Evolutionary conservation across 2,329 filamentous ascomycete species (phyloP).

Genomic region (Fusarium caatingaense): DNA sequence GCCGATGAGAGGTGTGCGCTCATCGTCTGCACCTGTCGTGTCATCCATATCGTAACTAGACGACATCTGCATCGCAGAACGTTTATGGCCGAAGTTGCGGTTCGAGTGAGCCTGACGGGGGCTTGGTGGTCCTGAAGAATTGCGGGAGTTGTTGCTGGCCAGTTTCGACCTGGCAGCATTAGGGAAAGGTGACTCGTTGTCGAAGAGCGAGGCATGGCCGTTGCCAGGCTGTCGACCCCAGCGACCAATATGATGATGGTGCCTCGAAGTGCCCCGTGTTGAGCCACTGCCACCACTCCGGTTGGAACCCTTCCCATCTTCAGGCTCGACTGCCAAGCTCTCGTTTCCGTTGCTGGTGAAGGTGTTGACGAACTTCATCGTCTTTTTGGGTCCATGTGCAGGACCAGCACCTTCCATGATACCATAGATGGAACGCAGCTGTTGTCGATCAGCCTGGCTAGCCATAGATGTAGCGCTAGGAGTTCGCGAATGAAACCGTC

Average conservation of each 20-base stretch:
- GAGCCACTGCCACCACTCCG: conserved; percentile 71
- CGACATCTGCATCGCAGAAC: conserved; percentile 69
- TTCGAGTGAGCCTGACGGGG: conserved; percentile 66
- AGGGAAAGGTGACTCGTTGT: conserved; percentile 82
- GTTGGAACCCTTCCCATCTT: conserved; percentile 70
- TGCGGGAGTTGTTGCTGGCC: conserved; percentile 65
- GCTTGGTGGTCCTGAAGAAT: conserved; percentile 76
- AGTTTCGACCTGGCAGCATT: conserved; percentile 73
- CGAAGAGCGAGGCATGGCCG: conserved; percentile 76
- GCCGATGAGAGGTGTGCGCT: conserved; percentile 82
- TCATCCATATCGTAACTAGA: conserved; percentile 84
- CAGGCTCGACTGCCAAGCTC: conserved; percentile 67
- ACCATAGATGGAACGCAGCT: conserved; percentile 73
- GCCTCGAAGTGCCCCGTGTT: conserved; percentile 74
- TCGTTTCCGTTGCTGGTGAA: conserved; percentile 72
- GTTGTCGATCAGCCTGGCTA: conserved; percentile 72
- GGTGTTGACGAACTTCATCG: conserved; percentile 94
- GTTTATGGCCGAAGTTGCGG: conserved; percentile 56
- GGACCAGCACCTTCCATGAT: conserved; percentile 69
- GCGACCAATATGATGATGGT: conserved; percentile 79
- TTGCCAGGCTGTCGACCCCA: conserved; percentile 78
- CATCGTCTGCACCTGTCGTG: conserved; percentile 81
- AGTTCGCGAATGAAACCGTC: conserved; percentile 90
- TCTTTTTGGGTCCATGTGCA: conserved; percentile 73
- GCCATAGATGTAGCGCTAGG: conserved; percentile 90